Conservation (phyloP, 306 rosid species). For the Cicer judaicum region DNA sequence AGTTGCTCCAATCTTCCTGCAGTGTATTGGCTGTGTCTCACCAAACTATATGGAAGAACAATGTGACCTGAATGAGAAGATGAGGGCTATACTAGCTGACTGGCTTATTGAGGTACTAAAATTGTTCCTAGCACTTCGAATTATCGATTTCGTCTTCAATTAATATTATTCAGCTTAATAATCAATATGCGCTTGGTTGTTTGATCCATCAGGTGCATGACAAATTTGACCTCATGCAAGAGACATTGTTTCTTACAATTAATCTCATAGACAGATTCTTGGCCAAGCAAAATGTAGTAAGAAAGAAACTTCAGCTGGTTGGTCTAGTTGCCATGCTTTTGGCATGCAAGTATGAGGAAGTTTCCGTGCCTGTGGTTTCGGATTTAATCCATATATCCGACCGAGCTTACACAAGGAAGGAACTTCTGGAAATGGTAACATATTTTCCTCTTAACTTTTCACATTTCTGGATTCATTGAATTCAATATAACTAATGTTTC, state of each 20-base stretch:
- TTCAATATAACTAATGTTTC: not conserved
- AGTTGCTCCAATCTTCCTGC: constrained; percentile 41
- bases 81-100: constrained; percentile 87
- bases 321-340: constrained; percentile 97
- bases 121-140: not conserved
- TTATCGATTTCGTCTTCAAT: not conserved
- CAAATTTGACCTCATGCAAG: constrained; percentile 85
- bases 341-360: constrained; percentile 97
- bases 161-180: not conserved
- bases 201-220: constrained; percentile 77
- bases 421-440: constrained; percentile 84
- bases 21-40: constrained; percentile 69
- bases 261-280: constrained; percentile 87
- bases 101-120: constrained; percentile 91
- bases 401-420: constrained; percentile 80
- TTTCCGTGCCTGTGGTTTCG: constrained; percentile 79
- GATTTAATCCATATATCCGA: constrained; percentile 90
- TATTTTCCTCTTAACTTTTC: not conserved
- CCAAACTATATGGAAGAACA: constrained; percentile 74
- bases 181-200: constrained; percentile 19
- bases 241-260: constrained; percentile 89
- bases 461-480: not conserved
- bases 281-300: constrained; percentile 60
- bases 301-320: constrained; percentile 96
- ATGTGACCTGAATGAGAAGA: constrained; percentile 83